phyloP scores from a whole-genome alignment of 345 rosid species.

The Luvunga scandens region DNA sequence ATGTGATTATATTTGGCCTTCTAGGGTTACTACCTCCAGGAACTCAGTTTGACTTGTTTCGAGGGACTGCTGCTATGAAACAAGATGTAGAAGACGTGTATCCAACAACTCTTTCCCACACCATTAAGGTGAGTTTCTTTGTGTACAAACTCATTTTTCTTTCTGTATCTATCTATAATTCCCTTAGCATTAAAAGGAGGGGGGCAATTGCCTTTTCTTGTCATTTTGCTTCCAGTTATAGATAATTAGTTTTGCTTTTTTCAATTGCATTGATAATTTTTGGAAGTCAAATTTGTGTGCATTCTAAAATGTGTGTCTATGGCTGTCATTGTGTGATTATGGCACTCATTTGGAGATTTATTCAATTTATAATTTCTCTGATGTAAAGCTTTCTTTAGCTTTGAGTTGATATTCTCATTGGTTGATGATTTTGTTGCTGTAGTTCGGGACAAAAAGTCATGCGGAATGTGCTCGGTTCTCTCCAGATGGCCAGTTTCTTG shows the following conservation, averaged over 20 bases:
- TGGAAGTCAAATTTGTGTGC: not conserved
- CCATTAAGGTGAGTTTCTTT: slow-evolving; percentile 60
- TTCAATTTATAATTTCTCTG: not conserved
- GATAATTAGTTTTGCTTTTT: not conserved
- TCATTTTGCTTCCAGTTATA: not conserved
- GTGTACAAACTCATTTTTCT: not conserved
- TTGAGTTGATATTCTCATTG: slow-evolving; percentile 13
- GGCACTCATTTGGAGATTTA: not conserved
- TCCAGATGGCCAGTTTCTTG: slow-evolving; percentile 97
- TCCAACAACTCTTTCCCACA: slow-evolving; percentile 74
- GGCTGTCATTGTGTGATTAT: not conserved
- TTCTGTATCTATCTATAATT: not conserved
- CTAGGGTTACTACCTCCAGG: slow-evolving; percentile 97
- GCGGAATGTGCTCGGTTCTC: slow-evolving; percentile 96
- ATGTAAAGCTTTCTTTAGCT: not conserved
- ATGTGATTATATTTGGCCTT: slow-evolving; percentile 11
- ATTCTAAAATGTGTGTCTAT: not conserved
- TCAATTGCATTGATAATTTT: not conserved
- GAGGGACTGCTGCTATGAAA: slow-evolving; percentile 98
- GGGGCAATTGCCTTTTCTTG: not conserved
- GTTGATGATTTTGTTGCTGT: slow-evolving; percentile 27
- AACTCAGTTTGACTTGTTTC: slow-evolving; percentile 93
- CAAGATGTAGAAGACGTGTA: slow-evolving; percentile 94
- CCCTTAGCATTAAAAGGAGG: not conserved
- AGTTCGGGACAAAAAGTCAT: slow-evolving; percentile 95